Conservation (phyloP, 1,139 yeast genomes). For the Pichia sp. region DNA sequence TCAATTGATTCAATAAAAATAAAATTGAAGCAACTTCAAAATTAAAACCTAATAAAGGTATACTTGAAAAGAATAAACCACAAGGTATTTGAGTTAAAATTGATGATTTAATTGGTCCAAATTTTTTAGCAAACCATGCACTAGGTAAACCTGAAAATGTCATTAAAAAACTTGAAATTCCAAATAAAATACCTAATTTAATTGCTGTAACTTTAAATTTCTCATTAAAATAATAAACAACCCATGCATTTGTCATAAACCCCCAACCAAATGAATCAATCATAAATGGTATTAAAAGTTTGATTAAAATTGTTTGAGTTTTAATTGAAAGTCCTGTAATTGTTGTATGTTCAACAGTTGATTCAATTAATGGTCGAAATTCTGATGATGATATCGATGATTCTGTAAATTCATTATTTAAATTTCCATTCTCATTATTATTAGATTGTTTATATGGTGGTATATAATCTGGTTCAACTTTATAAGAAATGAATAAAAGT, state of each 20-base stretch:
- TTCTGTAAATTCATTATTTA: background rate
- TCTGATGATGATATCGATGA: slow-evolving; percentile 11
- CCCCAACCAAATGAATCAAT: slow-evolving; percentile 82
- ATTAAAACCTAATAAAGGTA: slow-evolving; percentile 34
- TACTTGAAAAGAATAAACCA: slow-evolving; percentile 52
- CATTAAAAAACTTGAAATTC: slow-evolving; percentile 51
- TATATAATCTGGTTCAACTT: slow-evolving; percentile 40
- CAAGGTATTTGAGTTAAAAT: slow-evolving; percentile 75
- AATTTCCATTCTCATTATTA: background rate
- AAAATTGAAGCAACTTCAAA: slow-evolving; percentile 31
- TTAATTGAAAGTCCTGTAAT: slow-evolving; percentile 29
- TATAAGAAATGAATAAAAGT: slow-evolving; percentile 46
- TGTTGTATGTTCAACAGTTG: slow-evolving; percentile 23
- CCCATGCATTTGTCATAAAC: slow-evolving; percentile 83
- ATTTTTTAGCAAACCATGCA: slow-evolving; percentile 54
- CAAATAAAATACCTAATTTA: slow-evolving; percentile 46
- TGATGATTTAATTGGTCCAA: slow-evolving; percentile 79
- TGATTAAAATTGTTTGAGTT: slow-evolving; percentile 33
- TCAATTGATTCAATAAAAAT: slow-evolving; percentile 42
- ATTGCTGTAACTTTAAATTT: slow-evolving; percentile 37
- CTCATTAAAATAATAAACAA: slow-evolving; percentile 63
- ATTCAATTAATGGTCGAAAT: slow-evolving; percentile 17
- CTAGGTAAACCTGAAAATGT: slow-evolving; percentile 64
- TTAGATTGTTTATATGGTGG: slow-evolving; percentile 17
- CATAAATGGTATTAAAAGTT: slow-evolving; percentile 47